Conservation (phyloP, 2,329 filamentous ascomycete species). For the Pezicula neosporulosa region DNA sequence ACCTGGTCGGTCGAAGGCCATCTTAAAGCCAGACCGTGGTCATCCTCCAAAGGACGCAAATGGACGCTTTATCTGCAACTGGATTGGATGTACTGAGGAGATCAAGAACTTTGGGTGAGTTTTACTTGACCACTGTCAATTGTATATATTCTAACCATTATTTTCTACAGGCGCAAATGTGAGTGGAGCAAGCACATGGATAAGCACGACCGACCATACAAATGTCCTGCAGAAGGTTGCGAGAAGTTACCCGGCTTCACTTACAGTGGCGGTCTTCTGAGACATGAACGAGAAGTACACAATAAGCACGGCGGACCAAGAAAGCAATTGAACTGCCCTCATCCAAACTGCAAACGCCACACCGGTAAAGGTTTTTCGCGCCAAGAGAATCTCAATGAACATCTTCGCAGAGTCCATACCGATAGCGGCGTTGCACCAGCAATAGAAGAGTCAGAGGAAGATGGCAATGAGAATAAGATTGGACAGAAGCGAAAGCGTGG, state of each 20-base stretch:
- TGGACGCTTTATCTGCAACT: conserved; percentile 75
- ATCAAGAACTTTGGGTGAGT: conserved; percentile 75
- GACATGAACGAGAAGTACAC: conserved; percentile 93
- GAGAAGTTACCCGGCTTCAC: conserved; percentile 93
- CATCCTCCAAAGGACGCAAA: conserved; percentile 54
- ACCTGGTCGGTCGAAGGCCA: conserved; percentile 39
- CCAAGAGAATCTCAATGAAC: conserved; percentile 91
- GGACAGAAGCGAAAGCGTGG: conserved; percentile 39
- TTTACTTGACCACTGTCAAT: neutral
- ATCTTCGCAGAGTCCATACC: conserved; percentile 82
- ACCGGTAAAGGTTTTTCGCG: conserved; percentile 87
- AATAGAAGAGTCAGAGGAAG: conserved; percentile 19
- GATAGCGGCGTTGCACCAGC: conserved; percentile 33
- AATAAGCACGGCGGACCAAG: conserved; percentile 85
- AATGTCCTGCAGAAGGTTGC: conserved; percentile 77
- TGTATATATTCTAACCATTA: conserved; percentile 1
- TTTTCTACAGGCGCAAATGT: conserved; percentile 18
- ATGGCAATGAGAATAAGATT: conserved; percentile 36
- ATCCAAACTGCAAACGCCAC: conserved; percentile 83
- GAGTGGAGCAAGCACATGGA: conserved; percentile 88
- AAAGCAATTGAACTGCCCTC: conserved; percentile 82
- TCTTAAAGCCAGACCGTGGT: conserved; percentile 55
- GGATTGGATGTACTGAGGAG: conserved; percentile 64
- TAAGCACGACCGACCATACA: conserved; percentile 92
- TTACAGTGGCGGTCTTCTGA: conserved; percentile 83